Conservation (phyloP, 2,329 filamentous ascomycete genomes). For the Claviceps cyperi region DNA sequence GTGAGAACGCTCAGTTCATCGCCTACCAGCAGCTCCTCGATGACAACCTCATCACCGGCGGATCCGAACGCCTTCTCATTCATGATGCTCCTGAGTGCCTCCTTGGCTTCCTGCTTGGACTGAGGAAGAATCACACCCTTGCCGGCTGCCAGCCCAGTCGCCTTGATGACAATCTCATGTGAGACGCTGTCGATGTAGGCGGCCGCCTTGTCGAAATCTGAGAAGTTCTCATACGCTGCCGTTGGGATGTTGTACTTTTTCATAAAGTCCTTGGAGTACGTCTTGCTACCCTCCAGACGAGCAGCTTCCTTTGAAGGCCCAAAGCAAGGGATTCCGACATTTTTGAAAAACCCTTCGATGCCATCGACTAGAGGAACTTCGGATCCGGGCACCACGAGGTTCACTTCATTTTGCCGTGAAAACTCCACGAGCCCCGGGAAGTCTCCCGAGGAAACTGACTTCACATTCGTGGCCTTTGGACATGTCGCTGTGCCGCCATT, state of each 20-base stretch:
- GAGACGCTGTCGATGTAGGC: slow-evolving; percentile 58
- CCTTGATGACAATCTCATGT: slow-evolving; percentile 83
- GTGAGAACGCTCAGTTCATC: slow-evolving; percentile 86
- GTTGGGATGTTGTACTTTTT: slow-evolving; percentile 79
- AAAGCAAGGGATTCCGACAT: slow-evolving; percentile 63
- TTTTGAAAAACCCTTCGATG: slow-evolving; percentile 68
- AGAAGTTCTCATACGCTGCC: slow-evolving; percentile 81
- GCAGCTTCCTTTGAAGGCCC: slow-evolving; percentile 77
- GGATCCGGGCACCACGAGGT: slow-evolving; percentile 78
- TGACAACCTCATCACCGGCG: slow-evolving; percentile 82
- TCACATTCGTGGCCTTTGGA: slow-evolving; percentile 60
- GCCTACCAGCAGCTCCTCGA: slow-evolving; percentile 84
- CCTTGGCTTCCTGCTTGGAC: slow-evolving; percentile 67
- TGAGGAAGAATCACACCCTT: slow-evolving; percentile 89
- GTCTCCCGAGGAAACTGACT: slow-evolving; percentile 55
- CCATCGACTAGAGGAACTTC: slow-evolving; percentile 86
- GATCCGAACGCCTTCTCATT: slow-evolving; percentile 70
- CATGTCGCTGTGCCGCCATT: slow-evolving; percentile 74
- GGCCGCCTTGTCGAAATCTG: slow-evolving; percentile 55
- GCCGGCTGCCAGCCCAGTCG: slow-evolving; percentile 77
- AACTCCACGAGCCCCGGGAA: slow-evolving; percentile 65
- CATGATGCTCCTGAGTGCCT: slow-evolving; percentile 82
- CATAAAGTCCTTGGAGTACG: slow-evolving; percentile 98
- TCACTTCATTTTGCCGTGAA: slow-evolving; percentile 56
- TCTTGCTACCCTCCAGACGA: slow-evolving; percentile 88